phyloP scores from a whole-genome alignment of 495 filamentous ascomycete genomes.

The Penicillium simplicissimum region DNA sequence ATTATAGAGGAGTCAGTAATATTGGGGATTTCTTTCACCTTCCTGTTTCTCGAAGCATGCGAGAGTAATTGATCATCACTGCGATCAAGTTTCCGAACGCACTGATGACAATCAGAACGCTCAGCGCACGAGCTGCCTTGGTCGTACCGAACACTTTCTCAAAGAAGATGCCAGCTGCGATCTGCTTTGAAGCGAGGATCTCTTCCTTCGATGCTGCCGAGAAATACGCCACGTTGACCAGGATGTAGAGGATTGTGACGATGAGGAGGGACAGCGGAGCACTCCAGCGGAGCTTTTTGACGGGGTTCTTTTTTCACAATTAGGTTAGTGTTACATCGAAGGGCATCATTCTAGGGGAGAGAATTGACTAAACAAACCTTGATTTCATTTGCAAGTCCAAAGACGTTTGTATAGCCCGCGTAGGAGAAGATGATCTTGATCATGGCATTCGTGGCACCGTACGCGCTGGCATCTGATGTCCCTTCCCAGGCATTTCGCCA shows the following conservation, averaged over 20 bases:
- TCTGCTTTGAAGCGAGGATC: slow-evolving; percentile 51
- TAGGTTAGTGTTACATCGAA: not conserved
- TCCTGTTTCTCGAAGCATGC: slow-evolving; percentile 62
- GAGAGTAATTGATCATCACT: slow-evolving; percentile 57
- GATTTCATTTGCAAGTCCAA: slow-evolving; percentile 67
- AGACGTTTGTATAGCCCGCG: slow-evolving; percentile 61
- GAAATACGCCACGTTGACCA: slow-evolving; percentile 65
- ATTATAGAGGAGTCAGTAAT: not conserved
- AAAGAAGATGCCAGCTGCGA: slow-evolving; percentile 62
- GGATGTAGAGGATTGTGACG: slow-evolving; percentile 56
- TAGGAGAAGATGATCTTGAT: slow-evolving; percentile 67
- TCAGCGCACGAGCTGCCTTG: slow-evolving; percentile 53
- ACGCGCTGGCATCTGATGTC: slow-evolving; percentile 47
- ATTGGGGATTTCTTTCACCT: not conserved
- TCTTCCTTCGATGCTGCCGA: slow-evolving; percentile 56
- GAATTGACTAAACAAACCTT: slow-evolving; percentile 34
- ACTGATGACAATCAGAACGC: slow-evolving; percentile 61
- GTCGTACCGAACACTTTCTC: slow-evolving; percentile 57
- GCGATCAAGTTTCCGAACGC: slow-evolving; percentile 66
- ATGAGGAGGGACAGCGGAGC: slow-evolving; percentile 51
- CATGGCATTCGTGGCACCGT: slow-evolving; percentile 59
- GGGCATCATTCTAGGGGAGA: not conserved
- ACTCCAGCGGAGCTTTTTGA: slow-evolving; percentile 56
- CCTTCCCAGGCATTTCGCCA: slow-evolving; percentile 60
- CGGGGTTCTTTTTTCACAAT: slow-evolving; percentile 45